Base-by-base conservation (phyloP, 495 filamentous ascomycete species). In the Corynascus novoguineensis region DNA sequence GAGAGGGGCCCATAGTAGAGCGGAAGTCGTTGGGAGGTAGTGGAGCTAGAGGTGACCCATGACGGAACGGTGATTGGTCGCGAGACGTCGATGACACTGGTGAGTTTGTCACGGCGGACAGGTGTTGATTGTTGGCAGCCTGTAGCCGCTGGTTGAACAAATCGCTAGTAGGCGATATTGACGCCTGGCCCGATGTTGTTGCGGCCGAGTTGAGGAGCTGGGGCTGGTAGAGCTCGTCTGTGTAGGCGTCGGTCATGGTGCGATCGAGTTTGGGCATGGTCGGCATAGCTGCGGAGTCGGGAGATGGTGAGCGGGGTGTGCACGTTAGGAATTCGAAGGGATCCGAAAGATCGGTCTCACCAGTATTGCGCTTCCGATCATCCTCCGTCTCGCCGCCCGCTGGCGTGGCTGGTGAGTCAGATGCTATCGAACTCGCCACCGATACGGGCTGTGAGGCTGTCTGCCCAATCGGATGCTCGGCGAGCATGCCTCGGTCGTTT, bases 181-280 rank as follows among this genome's bases (percentile, higher is more conserved):
- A 75, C 29, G 63, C 68, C 59, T 73, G 70, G 64, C 69, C 65
- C 66, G 81, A 42, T 50, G 75, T 56, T n/a, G n/a, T 37, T 82
- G 72, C 32, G 82, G 75, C 60, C 81, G 79, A 68, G 81, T 73
- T 54, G 74, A 71, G 57, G 80, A 76, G 60, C 73, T 75, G 8
- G 88, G 85, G 60, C 85, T 89, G n/a, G 79, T 86, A 96, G 1
- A 96, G 81, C 64, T 93, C 89, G 68, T 96, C 92, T 64, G 83
- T 78, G 63, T 87, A 90, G 28, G 88, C 79, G 65, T 96, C 91
- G 9, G 90, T 91, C 68, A 91, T 86, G 8, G 90, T 95, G 47
- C 91, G 81, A 50, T 88, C 84, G 58, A 96, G 78, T 70, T 93
- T 95, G 5, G 91, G 88, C 35, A 89, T 76, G 29, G 76, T 71